These are phyloP conservation scores for Camellia granthamiana DNA, from an alignment of 148 eudicot species.

Conservation along the genomic window DNA sequence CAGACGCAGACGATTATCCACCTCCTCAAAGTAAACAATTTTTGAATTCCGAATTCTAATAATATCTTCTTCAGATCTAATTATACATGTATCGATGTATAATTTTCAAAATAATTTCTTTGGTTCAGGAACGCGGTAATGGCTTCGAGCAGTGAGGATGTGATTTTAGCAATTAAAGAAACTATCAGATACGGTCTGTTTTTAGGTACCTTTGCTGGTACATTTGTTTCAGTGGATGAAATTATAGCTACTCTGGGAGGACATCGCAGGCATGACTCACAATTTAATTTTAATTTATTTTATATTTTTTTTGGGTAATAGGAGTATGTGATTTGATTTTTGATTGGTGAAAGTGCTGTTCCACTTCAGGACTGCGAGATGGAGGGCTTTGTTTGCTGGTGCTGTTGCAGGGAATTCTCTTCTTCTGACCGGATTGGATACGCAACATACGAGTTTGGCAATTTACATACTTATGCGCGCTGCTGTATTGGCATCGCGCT, in stretches of 20 bases:
- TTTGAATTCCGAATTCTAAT: too few species aligned
- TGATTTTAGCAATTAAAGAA: conserved; percentile 60
- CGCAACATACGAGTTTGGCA: conserved; percentile 87
- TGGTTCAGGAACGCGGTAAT: conserved; percentile 46
- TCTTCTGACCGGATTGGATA: conserved; percentile 83
- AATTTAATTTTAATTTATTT: neutral
- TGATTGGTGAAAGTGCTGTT: conserved; percentile 13
- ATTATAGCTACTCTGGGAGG: conserved; percentile 80
- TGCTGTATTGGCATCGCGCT: conserved; percentile 94
- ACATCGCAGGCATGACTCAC: conserved; percentile 61
- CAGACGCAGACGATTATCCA: conserved; percentile 51
- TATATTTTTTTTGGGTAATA: neutral
- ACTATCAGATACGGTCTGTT: conserved; percentile 92
- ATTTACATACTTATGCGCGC: conserved; percentile 97
- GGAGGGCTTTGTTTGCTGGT: conserved; percentile 97
- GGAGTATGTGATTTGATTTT: conserved; percentile 1
- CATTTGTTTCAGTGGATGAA: conserved; percentile 91
- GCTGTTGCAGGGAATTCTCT: conserved; percentile 95
- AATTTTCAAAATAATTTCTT: neutral
- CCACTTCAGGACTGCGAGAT: conserved; percentile 78
- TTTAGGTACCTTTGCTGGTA: conserved; percentile 89
- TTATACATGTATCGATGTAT: neutral
- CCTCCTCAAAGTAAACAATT: conserved; percentile 37
- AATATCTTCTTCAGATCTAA: neutral
- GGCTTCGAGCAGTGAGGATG: conserved; percentile 56